A percentile compares a stretch with the other conserved stretches of the same genome.
phyloP scores from a whole-genome alignment of 768 basidiomycete species.

The Panaeolus cyanescens region DNA sequence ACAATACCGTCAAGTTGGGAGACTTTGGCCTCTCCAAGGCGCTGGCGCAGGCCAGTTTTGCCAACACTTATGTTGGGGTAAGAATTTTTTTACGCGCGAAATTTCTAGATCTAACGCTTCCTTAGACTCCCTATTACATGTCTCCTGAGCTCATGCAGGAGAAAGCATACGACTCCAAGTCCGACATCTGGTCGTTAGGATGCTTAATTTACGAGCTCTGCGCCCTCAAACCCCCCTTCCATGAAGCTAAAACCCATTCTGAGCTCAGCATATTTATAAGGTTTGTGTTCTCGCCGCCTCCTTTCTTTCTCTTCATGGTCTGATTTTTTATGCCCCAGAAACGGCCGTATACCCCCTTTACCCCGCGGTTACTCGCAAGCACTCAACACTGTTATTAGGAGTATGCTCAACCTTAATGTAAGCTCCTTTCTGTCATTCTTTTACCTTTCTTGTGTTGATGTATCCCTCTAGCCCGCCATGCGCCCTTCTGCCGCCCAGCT shows the following conservation, averaged over 20 bases:
- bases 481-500: conserved; percentile 81
- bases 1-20: conserved; percentile 88
- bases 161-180: conserved; percentile 96
- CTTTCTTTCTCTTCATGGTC: neutral
- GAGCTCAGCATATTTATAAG: conserved; percentile 84
- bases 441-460: neutral
- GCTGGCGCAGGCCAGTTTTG: conserved; percentile 83
- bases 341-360: conserved; percentile 88
- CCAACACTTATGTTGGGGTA: conserved; percentile 97
- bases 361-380: conserved; percentile 81
- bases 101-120: neutral
- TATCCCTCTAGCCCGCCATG: conserved; percentile 69
- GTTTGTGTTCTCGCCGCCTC: conserved; percentile 33
- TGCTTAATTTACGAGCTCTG: conserved; percentile 97
- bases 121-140: conserved; percentile 98
- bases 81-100: conserved; percentile 26
- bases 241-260: conserved; percentile 87
- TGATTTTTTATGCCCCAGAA: conserved; percentile 39
- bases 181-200: conserved; percentile 98
- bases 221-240: conserved; percentile 90
- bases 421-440: neutral
- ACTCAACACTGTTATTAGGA: conserved; percentile 73
- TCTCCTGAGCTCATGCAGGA: conserved; percentile 98
- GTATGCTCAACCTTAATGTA: conserved; percentile 87
- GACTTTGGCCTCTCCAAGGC: conserved; percentile 97